These are phyloP conservation scores for Hymenoscyphus scutula DNA, from an alignment of 2,329 filamentous ascomycete species.

Conservation along the genomic window DNA sequence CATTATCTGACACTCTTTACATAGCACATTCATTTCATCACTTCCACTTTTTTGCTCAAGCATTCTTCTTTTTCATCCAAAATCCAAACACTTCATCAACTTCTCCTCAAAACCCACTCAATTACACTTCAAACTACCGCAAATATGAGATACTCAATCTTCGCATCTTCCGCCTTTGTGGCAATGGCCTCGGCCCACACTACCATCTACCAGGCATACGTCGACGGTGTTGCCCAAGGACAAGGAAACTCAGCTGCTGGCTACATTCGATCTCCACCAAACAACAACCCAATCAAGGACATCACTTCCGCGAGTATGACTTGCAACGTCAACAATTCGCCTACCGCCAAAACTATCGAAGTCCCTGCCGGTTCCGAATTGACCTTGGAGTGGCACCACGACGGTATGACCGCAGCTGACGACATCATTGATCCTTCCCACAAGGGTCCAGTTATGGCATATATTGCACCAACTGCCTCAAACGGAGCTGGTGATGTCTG, in stretches of 20 bases:
- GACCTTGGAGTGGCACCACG: constrained; percentile 51
- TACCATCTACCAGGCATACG: constrained; percentile 25
- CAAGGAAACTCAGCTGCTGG: constrained; percentile 21
- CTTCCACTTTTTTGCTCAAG: constrained; percentile 9
- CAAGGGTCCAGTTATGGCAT: constrained; percentile 52
- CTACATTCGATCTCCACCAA: constrained; percentile 36
- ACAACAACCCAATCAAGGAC: constrained; percentile 41
- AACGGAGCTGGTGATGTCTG: constrained; percentile 51
- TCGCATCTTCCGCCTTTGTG: constrained; percentile 24
- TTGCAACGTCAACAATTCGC: constrained; percentile 45
- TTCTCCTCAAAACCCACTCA: background rate
- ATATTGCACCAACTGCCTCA: constrained; percentile 42
- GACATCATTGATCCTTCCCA: constrained; percentile 53
- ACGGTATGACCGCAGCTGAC: constrained; percentile 38
- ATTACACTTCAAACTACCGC: constrained; percentile 3
- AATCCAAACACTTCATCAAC: background rate
- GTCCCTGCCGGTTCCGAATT: constrained; percentile 42
- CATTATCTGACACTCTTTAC: constrained; percentile 12
- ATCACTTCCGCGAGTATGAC: constrained; percentile 37
- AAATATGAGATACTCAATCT: constrained; percentile 29
- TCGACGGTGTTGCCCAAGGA: constrained; percentile 24
- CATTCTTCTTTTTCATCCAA: constrained; percentile 1
- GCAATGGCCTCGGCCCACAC: constrained; percentile 29
- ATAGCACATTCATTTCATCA: constrained; percentile 18
- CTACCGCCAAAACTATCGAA: constrained; percentile 41